Evolutionary conservation across 257 asterid species (phyloP).

Genomic region (Asclepias syriaca): DNA sequence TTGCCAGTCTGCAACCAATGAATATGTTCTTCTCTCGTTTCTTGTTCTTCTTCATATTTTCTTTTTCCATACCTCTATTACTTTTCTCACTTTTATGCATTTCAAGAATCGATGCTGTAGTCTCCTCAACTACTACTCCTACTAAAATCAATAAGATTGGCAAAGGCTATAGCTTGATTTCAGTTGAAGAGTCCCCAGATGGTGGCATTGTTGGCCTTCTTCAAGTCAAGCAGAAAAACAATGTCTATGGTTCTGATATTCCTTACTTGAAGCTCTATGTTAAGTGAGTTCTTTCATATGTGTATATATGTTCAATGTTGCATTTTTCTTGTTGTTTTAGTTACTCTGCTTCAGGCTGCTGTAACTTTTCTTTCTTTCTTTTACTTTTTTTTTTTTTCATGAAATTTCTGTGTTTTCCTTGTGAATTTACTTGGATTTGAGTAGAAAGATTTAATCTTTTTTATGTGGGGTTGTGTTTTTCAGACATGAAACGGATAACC

Average conservation of each 20-base stretch:
- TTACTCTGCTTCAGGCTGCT: background rate
- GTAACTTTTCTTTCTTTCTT: too few relatives aligned
- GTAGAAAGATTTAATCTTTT: conserved; percentile 5
- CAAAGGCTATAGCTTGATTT: conserved; percentile 66
- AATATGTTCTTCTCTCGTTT: conserved; percentile 17
- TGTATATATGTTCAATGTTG: background rate
- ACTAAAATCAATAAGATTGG: conserved; percentile 43
- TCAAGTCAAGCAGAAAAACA: conserved; percentile 63
- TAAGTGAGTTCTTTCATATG: conserved; percentile 40
- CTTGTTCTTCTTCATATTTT: conserved; percentile 15
- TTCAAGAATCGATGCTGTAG: conserved; percentile 20
- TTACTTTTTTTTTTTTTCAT: background rate
- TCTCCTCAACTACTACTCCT: conserved; percentile 27
- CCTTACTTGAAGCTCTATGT: conserved; percentile 79
- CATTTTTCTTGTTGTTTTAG: background rate
- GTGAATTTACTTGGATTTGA: background rate
- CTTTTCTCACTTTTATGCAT: conserved; percentile 21
- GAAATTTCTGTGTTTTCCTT: too few relatives aligned
- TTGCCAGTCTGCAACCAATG: conserved; percentile 6
- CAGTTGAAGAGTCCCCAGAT: conserved; percentile 55
- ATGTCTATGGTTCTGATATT: conserved; percentile 74
- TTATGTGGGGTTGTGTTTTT: background rate
- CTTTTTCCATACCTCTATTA: conserved; percentile 14
- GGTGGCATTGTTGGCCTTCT: conserved; percentile 86
- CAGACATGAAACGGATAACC: conserved; percentile 78